Conservation (phyloP, 1,139 yeast species). For the Zygosaccharomyces sapae region DNA sequence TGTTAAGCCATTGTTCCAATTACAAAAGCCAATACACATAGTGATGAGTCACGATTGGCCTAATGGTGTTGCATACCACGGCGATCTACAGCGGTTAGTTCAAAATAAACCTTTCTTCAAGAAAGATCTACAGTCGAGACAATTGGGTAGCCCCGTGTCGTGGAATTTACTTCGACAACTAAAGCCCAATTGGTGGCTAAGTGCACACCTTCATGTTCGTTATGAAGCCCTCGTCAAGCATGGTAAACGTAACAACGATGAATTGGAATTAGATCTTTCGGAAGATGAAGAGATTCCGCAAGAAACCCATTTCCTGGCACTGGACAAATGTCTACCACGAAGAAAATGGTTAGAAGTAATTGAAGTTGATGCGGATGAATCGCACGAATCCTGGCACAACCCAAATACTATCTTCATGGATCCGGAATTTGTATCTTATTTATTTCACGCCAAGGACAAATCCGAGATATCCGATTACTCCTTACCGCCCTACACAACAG, state of each 20-base stretch:
- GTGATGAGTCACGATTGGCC: slow-evolving; percentile 97
- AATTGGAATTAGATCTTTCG: slow-evolving; percentile 21
- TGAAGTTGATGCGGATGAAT: slow-evolving; percentile 38
- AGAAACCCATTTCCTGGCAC: slow-evolving; percentile 62
- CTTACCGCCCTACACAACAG: slow-evolving; percentile 8
- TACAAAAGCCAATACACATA: slow-evolving; percentile 32
- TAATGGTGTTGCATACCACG: slow-evolving; percentile 63
- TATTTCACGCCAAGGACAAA: slow-evolving; percentile 24
- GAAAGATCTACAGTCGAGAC: slow-evolving; percentile 54
- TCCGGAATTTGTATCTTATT: slow-evolving; percentile 46
- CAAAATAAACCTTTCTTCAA: slow-evolving; percentile 62
- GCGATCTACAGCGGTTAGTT: slow-evolving; percentile 50
- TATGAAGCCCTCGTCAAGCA: slow-evolving; percentile 56
- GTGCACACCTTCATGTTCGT: slow-evolving; percentile 83
- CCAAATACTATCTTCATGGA: slow-evolving; percentile 40
- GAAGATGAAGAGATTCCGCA: slow-evolving; percentile 8
- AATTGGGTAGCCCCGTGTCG: slow-evolving; percentile 75
- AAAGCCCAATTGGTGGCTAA: slow-evolving; percentile 73
- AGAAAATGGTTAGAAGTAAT: slow-evolving; percentile 50
- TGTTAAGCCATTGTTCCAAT: slow-evolving; percentile 49
- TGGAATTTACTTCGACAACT: slow-evolving; percentile 51
- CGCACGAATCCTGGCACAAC: slow-evolving; percentile 24
- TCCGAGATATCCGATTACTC: slow-evolving; percentile 18
- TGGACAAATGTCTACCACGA: slow-evolving; percentile 75
- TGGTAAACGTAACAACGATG: slow-evolving; percentile 22